Conservation (phyloP, 768 basidiomycete genomes). For the Pleurotus tuber-regium region DNA sequence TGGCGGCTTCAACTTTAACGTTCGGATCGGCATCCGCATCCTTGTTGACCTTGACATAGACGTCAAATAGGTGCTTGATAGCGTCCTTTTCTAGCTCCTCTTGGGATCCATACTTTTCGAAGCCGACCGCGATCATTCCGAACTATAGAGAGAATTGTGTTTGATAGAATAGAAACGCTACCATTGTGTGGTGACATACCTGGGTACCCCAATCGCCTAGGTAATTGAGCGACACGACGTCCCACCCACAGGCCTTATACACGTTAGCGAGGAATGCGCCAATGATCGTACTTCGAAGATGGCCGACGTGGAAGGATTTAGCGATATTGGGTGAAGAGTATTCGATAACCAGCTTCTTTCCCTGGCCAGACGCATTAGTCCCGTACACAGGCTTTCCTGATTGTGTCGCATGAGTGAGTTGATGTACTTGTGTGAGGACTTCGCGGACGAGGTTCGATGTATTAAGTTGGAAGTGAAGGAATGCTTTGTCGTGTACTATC, state of each 20-base stretch:
- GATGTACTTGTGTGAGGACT: conserved; percentile 71
- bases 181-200: conserved; percentile 48
- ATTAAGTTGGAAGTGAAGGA: conserved; percentile 79
- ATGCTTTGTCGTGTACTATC: conserved; percentile 68
- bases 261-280: conserved; percentile 92
- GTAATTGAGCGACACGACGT: conserved; percentile 90
- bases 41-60: conserved; percentile 93
- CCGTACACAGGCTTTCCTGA: conserved; percentile 74
- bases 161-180: background rate
- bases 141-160: conserved; percentile 60
- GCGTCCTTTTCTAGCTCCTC: conserved; percentile 83
- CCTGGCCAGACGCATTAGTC: conserved; percentile 69
- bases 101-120: conserved; percentile 86
- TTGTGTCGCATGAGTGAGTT: conserved; percentile 61
- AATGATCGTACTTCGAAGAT: conserved; percentile 96
- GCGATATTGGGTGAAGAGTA: conserved; percentile 98
- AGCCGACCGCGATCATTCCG: conserved; percentile 88
- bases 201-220: conserved; percentile 99
- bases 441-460: conserved; percentile 60
- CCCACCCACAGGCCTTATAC: conserved; percentile 92
- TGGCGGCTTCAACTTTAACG: conserved; percentile 74
- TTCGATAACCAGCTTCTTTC: conserved; percentile 85
- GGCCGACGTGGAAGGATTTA: conserved; percentile 97
- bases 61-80: conserved; percentile 91
- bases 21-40: conserved; percentile 72